These are phyloP conservation scores for Dictyostelium brefeldianum DNA, from an alignment of 78 protist species.

Conservation along the genomic window DNA sequence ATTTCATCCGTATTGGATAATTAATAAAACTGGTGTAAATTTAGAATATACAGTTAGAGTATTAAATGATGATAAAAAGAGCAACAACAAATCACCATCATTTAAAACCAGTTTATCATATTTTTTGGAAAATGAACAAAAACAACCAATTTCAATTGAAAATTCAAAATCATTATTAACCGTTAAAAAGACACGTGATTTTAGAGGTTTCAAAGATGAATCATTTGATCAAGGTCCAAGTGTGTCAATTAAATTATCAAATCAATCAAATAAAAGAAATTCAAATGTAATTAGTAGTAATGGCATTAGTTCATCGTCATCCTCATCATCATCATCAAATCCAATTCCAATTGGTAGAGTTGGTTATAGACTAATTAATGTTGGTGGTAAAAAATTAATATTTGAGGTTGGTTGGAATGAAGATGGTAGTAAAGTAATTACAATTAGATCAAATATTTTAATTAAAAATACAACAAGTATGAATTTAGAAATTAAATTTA, in stretches of 20 bases:
- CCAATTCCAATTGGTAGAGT: slow-evolving; percentile 60
- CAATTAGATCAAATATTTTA: slow-evolving; percentile 49
- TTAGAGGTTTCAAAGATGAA: slow-evolving; percentile 26
- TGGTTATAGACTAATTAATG: slow-evolving; percentile 16
- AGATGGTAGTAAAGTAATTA: slow-evolving; percentile 71
- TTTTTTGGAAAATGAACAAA: slow-evolving; percentile 25
- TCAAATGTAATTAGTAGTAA: not conserved
- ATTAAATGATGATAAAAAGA: not conserved
- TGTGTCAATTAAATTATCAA: slow-evolving; percentile 3
- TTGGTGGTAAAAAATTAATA: slow-evolving; percentile 20
- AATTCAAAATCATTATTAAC: slow-evolving; percentile 28
- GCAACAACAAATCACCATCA: not conserved
- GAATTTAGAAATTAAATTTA: slow-evolving; percentile 20
- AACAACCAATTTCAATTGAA: slow-evolving; percentile 57
- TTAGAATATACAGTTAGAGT: slow-evolving; percentile 44
- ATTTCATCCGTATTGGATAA: slow-evolving; percentile 78
- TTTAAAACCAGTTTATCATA: not conserved
- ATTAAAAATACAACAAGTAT: slow-evolving; percentile 45
- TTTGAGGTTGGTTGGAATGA: slow-evolving; percentile 83
- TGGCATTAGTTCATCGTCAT: not conserved
- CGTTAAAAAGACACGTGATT: slow-evolving; percentile 40
- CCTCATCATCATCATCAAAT: slow-evolving; percentile 9
- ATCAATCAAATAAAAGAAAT: not conserved
- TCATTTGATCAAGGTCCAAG: slow-evolving; percentile 43
- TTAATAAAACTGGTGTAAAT: slow-evolving; percentile 60